Evolutionary conservation across 345 rosid species (phyloP).

Genomic region (Angophora floribunda): DNA sequence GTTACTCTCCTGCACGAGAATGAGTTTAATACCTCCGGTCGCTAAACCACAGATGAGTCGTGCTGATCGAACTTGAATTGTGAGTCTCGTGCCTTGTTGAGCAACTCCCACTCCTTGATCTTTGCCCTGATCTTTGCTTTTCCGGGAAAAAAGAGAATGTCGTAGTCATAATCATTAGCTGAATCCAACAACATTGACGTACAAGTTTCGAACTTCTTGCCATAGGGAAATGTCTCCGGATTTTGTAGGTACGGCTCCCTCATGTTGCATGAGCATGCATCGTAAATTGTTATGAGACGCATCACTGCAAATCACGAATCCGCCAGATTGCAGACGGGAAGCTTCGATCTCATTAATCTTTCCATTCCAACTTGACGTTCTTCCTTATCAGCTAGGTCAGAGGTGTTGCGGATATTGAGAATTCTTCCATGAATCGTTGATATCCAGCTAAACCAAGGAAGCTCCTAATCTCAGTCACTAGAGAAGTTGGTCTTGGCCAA

Average conservation of each 20-base stretch:
- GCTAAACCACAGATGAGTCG: not conserved
- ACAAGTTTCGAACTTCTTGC: not conserved
- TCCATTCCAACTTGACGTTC: not conserved
- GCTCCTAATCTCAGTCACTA: not conserved
- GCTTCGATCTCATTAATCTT: not conserved
- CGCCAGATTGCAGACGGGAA: not conserved
- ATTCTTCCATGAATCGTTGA: not conserved
- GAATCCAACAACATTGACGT: not conserved
- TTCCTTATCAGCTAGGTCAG: no score
- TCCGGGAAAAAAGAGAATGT: not conserved
- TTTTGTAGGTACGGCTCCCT: not conserved
- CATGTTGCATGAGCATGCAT: not conserved
- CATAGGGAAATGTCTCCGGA: not conserved
- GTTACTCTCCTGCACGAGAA: not conserved
- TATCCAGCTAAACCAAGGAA: not conserved
- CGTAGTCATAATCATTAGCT: not conserved
- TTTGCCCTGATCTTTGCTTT: not conserved
- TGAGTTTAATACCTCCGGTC: not conserved
- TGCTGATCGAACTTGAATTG: not conserved
- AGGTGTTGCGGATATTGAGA: no score
- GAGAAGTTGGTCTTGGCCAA: not conserved
- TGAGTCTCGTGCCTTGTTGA: not conserved
- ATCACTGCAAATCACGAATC: not conserved
- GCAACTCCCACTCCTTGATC: not conserved
- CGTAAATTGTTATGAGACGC: not conserved